These are phyloP conservation scores for Coleophoma crateriformis DNA, from an alignment of 2,329 filamentous ascomycete genomes.

Conservation along the genomic window DNA sequence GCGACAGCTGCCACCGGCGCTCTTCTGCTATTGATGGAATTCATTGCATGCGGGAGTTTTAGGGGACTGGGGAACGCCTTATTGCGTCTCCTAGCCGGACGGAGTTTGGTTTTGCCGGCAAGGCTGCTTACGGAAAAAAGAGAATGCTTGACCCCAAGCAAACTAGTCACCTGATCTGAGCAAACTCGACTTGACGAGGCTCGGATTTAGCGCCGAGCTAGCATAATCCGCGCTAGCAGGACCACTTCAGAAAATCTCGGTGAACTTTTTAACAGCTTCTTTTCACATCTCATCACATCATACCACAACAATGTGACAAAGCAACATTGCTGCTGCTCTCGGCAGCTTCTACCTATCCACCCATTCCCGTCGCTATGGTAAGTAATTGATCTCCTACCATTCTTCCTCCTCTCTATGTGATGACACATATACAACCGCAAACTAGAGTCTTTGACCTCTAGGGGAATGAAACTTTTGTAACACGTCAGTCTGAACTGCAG, in stretches of 20 bases:
- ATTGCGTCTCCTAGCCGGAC: no score
- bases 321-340: constrained; percentile 8
- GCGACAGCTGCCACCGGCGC: no score
- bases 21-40: no score
- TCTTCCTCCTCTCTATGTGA: constrained; percentile 45
- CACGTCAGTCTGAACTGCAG: constrained; percentile 81
- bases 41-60: no score
- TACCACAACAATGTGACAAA: constrained; percentile 13
- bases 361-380: constrained; percentile 11
- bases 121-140: no score
- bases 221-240: constrained; percentile 12
- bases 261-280: constrained; percentile 23
- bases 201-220: not conserved
- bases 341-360: constrained; percentile 4
- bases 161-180: no score
- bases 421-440: constrained; percentile 80
- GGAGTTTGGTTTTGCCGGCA: no score
- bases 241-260: constrained; percentile 43
- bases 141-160: not conserved
- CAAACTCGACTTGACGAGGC: not conserved
- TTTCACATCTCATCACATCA: constrained; percentile 1
- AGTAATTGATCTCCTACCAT: constrained; percentile 7
- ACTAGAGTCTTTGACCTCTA: constrained; percentile 96
- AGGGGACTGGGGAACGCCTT: no score
- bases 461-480: constrained; percentile 80